Evolutionary conservation across 306 rosid genomes (phyloP).

Genomic region (Glycine soja): DNA sequence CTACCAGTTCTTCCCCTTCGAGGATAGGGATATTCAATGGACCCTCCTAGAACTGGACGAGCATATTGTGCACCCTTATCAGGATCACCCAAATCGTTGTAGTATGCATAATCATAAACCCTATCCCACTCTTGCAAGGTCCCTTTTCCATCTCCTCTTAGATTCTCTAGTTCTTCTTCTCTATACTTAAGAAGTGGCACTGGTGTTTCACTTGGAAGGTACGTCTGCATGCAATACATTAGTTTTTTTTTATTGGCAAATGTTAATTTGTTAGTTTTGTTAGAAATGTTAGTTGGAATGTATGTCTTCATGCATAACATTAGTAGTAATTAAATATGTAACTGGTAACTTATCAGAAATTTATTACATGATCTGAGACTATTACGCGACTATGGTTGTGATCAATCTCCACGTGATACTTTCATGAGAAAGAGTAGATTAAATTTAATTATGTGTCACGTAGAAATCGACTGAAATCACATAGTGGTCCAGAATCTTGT

Average conservation of each 20-base stretch:
- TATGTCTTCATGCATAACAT: conserved; percentile 59
- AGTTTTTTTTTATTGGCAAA: too few species aligned
- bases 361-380: background rate
- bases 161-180: conserved; percentile 67
- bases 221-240: conserved; percentile 57
- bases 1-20: conserved; percentile 86
- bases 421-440: background rate
- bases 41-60: conserved; percentile 88
- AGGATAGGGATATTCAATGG: conserved; percentile 79
- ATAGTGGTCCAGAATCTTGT: too few species aligned
- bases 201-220: conserved; percentile 77
- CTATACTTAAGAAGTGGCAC: conserved; percentile 62
- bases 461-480: too few species aligned
- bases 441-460: background rate
- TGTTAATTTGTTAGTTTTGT: too few species aligned
- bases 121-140: conserved; percentile 77
- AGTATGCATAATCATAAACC: conserved; percentile 78
- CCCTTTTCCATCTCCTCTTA: conserved; percentile 76
- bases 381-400: too few species aligned
- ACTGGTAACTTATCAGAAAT: background rate
- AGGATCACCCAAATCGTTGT: conserved; percentile 73
- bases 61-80: conserved; percentile 56
- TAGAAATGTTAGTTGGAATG: conserved; percentile 45
- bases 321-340: background rate
- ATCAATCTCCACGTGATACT: background rate